These are phyloP conservation scores for Epichloe coenophiala DNA, from an alignment of 2,329 filamentous ascomycete species.

Conservation along the genomic window DNA sequence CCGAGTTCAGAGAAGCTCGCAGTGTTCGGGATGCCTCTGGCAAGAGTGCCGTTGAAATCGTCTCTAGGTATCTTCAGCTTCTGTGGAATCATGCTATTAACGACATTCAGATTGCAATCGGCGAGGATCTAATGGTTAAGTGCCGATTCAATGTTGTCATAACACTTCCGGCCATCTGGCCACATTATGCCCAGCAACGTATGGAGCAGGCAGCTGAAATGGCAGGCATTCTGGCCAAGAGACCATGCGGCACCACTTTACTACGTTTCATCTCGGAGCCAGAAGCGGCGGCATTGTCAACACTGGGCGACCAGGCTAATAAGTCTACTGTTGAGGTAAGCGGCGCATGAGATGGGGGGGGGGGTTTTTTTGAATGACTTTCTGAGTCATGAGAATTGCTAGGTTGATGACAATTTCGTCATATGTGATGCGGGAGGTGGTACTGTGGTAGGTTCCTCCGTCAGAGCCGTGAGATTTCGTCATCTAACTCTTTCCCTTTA, in stretches of 20 bases:
- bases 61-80: constrained; percentile 18
- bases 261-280: constrained; percentile 28
- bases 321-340: constrained; percentile 11
- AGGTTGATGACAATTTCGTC: constrained; percentile 13
- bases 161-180: constrained; percentile 34
- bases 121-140: constrained; percentile 9
- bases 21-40: background rate
- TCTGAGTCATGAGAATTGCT: background rate
- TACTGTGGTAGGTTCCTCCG: constrained; percentile 16
- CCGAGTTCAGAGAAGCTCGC: constrained; percentile 9
- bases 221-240: constrained; percentile 22
- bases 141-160: constrained; percentile 23
- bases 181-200: constrained; percentile 19
- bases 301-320: constrained; percentile 15
- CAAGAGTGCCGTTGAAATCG: constrained; percentile 15
- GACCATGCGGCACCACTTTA: constrained; percentile 15
- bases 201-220: constrained; percentile 22
- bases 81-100: constrained; percentile 20
- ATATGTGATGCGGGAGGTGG: constrained; percentile 25
- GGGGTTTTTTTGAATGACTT: too few species aligned
- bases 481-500: constrained; percentile 5
- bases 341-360: background rate
- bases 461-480: background rate
- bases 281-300: constrained; percentile 29
- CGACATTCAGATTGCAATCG: constrained; percentile 14